Base-by-base conservation (phyloP, 306 rosid species). In the Spatholobus suberectus region DNA sequence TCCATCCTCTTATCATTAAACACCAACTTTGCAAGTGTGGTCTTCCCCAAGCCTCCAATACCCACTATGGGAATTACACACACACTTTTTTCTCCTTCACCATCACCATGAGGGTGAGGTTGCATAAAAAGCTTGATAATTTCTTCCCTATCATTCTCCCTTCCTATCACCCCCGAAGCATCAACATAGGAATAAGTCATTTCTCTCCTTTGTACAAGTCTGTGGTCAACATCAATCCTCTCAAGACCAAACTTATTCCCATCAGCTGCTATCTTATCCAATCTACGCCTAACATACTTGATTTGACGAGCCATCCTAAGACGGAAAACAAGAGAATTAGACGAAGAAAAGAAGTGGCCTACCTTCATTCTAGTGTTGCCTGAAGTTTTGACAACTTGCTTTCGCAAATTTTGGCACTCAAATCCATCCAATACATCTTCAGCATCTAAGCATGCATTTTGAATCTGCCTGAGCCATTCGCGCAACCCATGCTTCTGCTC, bases 1-100 rank as follows among this genome's bases (percentile, higher is more conserved):
- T 41, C 74, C 3, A 58, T 21, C 77, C 44, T 59, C 10, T 47
- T 8, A 59, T 83, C 86, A 24, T 44, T 69, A 68, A 69, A 77
- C 23, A 83, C 83, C 54, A 57, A 29, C 52, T 78, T 77, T 2
- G 83, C 86, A 21, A 83, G 73, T 43, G 78, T 83, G 38, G 83
- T 83, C 34, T 83, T 83, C 5, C 86, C 86, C 68, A 83, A 6
- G 27, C 86, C 86, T 5, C 82, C 82, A 6, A 77, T 70, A 3
- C 86, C 83, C 21, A 83, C 83, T 7, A 84, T 78, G 21, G 87
- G 87, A 41, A 84, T 78, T 5, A 78, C 81, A 27, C 41, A 38
- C 5, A 41, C 6, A 4, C 58, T 18, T 44, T n/a, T 12, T 1
- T 65, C 73, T 15, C 61, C 81, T 7, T 61, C 18, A 7, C 75